A percentile compares a stretch with the other conserved stretches of the same genome.
These are phyloP conservation scores for Rosa hybrid DNA, from an alignment of 331 rosid species.

Conservation along the genomic window DNA sequence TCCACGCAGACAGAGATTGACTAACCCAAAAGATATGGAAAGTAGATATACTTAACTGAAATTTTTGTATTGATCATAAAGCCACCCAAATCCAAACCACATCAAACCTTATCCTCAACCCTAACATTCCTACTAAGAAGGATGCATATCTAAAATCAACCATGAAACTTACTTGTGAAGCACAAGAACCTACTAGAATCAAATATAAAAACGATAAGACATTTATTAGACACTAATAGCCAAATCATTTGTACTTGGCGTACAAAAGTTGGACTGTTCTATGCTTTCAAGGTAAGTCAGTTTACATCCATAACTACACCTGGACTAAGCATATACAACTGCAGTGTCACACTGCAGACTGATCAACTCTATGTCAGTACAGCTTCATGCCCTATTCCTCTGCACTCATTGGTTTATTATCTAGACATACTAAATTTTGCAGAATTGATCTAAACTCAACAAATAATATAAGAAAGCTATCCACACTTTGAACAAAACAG, in stretches of 20 bases:
- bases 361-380: background rate
- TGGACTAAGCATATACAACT: background rate
- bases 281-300: background rate
- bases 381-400: background rate
- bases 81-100: background rate
- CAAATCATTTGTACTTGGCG: background rate
- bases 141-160: background rate
- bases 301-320: background rate
- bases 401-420: background rate
- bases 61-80: background rate
- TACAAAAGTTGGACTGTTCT: background rate
- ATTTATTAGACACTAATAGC: background rate
- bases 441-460: background rate
- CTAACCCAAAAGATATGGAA: background rate
- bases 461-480: constrained; percentile 4
- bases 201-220: background rate
- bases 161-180: background rate
- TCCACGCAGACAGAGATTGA: background rate
- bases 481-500: constrained; percentile 11
- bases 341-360: background rate
- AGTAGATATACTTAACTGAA: background rate
- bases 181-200: background rate
- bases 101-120: background rate
- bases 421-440: background rate
- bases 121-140: background rate